Evolutionary conservation across 169 alveolate genomes (phyloP), one percentile per base, ranked within the genome.

Genomic region (Babesia bigemina): DNA sequence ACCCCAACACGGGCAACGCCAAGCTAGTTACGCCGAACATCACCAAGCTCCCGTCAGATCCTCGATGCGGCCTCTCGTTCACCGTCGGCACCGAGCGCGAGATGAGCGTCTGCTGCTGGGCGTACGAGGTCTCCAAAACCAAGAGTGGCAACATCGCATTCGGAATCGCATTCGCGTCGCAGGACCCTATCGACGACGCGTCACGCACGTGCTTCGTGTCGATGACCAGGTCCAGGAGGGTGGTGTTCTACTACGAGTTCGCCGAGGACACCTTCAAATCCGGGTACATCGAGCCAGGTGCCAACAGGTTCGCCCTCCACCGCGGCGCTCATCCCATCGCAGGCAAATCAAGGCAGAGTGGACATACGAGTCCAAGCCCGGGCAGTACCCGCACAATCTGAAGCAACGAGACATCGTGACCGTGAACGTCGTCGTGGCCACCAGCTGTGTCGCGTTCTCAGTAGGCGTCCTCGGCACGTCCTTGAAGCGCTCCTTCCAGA

Each of bases 21-120:
- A 66, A 52, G 39, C 66, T 77, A 14, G 86, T 77, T 21, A 67
- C 86, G 22, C 86, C 86, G 12, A 53, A 36, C 50, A 59, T 77
- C 48, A 29, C 47, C 45, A 50, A 56, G 36, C 28, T 24, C 47
- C 55, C 14, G 12, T 28, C 47, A 19, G 58, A 61, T 63, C 19
- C 53, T 8, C 55, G 69, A 47, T 57, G 21, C 55, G 44, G 44
- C 44, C 19, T 28, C 26, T 29, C 39, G 29, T 75, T 29, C 63
- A 66, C 58, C 13, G 26, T 39, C 57, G 86, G 86, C n/a, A 63
- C 83, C 36, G 82, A 79, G 45, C 73, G 87, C n/a, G 87, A 70
- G 36, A 55, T 65, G 21, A 61, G 75, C 44, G 75, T 61, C 22
- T 36, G 73, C 52, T 79, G 62, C 39, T 79, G 87, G 87, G 87